These are phyloP conservation scores for Backusella parvicylindrica DNA, from an alignment of 192 early-diverging fungal genomes.

Conservation along the genomic window DNA sequence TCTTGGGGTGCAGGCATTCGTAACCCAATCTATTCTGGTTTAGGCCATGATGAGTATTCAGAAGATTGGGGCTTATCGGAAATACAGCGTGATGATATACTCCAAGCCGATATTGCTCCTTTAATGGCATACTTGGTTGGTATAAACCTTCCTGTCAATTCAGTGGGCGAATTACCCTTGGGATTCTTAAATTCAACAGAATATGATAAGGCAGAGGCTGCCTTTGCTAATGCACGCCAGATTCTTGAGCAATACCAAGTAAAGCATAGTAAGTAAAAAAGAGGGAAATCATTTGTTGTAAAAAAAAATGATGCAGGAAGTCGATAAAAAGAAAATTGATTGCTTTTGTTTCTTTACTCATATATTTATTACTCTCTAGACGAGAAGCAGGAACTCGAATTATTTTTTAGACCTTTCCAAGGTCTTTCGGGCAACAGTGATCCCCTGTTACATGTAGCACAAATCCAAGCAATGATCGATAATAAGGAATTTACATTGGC, in stretches of 20 bases:
- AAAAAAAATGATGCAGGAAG: not conserved
- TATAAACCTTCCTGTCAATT: conserved; percentile 87
- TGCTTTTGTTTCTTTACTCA: not conserved
- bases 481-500: conserved; percentile 61
- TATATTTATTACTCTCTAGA: conserved; percentile 35
- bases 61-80: conserved; percentile 63
- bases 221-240: conserved; percentile 78
- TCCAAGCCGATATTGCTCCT: conserved; percentile 95
- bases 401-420: conserved; percentile 76
- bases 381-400: conserved; percentile 69
- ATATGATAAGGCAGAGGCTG: conserved; percentile 72
- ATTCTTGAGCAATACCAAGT: conserved; percentile 85
- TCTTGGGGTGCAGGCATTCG: conserved; percentile 94
- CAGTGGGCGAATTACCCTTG: conserved; percentile 87
- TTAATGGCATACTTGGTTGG: conserved; percentile 91
- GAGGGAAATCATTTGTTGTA: not conserved
- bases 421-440: conserved; percentile 54
- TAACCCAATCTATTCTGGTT: conserved; percentile 46
- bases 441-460: conserved; percentile 47
- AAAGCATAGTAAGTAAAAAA: conserved; percentile 55
- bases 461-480: conserved; percentile 63
- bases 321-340: not conserved
- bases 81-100: conserved; percentile 74
- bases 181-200: conserved; percentile 68
- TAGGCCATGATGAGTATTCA: conserved; percentile 79